Evolutionary conservation across 2,329 filamentous ascomycete genomes (phyloP).

Genomic region (Neofusicoccum sp.): DNA sequence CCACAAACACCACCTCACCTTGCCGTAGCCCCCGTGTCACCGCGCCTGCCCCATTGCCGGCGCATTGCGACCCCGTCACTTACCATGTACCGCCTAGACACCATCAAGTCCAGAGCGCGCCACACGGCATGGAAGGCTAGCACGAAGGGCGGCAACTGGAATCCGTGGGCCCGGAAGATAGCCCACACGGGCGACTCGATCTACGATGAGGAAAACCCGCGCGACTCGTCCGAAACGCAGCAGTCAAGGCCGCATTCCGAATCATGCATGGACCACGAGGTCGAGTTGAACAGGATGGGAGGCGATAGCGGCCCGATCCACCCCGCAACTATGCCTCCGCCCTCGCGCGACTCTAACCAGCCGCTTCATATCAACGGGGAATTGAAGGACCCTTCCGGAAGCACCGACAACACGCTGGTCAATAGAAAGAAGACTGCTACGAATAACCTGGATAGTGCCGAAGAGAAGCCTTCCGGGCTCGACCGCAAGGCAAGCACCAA

Average conservation of each 20-base stretch:
- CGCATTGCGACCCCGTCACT: background rate
- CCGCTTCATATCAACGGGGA: background rate
- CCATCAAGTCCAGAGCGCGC: slow-evolving; percentile 36
- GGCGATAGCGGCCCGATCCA: background rate
- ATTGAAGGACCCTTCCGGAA: background rate
- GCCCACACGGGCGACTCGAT: slow-evolving; percentile 11
- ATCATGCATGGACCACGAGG: background rate
- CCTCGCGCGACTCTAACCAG: background rate
- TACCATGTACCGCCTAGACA: slow-evolving; percentile 26
- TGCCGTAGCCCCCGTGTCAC: background rate
- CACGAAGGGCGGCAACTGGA: slow-evolving; percentile 30
- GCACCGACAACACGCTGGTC: background rate
- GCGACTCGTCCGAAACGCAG: slow-evolving; percentile 1
- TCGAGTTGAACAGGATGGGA: background rate
- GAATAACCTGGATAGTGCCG: background rate
- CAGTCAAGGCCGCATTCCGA: slow-evolving; percentile 14
- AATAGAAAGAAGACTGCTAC: background rate
- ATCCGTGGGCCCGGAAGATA: slow-evolving; percentile 16
- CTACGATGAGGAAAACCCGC: slow-evolving; percentile 31
- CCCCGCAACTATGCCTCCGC: slow-evolving; percentile 5
- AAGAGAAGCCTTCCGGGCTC: background rate
- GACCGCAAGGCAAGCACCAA: background rate
- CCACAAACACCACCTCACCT: background rate
- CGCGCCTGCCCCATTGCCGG: background rate
- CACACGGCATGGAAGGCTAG: slow-evolving; percentile 34